Evolutionary conservation across 495 filamentous ascomycete species (phyloP).

Genomic region (Antarctomyces pellizariae): DNA sequence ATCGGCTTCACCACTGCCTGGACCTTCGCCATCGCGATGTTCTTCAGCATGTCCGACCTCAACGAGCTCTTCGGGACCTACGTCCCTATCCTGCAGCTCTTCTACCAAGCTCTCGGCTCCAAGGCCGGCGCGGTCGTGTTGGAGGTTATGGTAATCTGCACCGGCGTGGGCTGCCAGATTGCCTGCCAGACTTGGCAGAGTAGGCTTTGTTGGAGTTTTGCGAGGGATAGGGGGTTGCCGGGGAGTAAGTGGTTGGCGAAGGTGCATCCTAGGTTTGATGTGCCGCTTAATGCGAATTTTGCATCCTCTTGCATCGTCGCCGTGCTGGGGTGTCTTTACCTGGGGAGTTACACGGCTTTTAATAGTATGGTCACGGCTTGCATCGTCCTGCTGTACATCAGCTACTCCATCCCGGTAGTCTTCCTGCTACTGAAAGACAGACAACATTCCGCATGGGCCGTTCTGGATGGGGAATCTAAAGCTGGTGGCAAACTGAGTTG

Average conservation of each 20-base stretch:
- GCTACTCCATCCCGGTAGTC: conserved; percentile 25
- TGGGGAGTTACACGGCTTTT: conserved; percentile 28
- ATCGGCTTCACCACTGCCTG: conserved; percentile 35
- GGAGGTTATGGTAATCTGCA: conserved; percentile 28
- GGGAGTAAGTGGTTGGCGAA: conserved; percentile 21
- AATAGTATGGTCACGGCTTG: conserved; percentile 30
- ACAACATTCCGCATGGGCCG: conserved; percentile 26
- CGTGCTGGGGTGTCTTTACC: conserved; percentile 27
- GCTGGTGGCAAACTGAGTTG: conserved; percentile 20
- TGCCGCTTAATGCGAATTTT: conserved; percentile 28
- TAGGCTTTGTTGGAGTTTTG: conserved; percentile 35
- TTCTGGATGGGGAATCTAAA: conserved; percentile 25
- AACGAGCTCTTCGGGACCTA: conserved; percentile 19
- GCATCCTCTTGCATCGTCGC: conserved; percentile 25
- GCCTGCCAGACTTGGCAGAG: conserved; percentile 29
- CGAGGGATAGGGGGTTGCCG: conserved; percentile 32
- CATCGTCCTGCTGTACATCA: conserved; percentile 27
- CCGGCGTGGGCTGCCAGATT: conserved; percentile 29
- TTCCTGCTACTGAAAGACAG: conserved; percentile 23
- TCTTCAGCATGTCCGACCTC: conserved; percentile 33
- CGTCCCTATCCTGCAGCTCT: conserved; percentile 34
- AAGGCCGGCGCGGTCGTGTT: conserved; percentile 30
- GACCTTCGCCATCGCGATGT: conserved; percentile 30
- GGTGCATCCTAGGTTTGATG: conserved; percentile 25
- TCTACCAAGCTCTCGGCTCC: conserved; percentile 27